Base-by-base conservation (phyloP, 495 filamentous ascomycete species). In the Neurospora sp. region DNA sequence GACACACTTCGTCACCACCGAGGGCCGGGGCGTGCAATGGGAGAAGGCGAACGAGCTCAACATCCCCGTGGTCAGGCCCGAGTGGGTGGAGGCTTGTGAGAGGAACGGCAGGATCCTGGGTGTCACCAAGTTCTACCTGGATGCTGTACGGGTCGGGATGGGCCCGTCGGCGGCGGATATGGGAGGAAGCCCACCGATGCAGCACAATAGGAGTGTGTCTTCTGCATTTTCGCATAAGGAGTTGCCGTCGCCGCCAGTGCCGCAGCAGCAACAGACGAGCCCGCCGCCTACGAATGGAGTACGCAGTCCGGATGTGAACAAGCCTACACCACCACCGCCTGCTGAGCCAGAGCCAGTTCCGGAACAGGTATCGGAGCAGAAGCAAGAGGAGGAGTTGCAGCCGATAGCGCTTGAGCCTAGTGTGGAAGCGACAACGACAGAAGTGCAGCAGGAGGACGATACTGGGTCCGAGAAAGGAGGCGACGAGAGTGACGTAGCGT, bases 1-100 rank as follows among this genome's bases (percentile, higher is more conserved):
- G 4, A 99, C 96, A 18, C 96, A 99, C 82, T 99, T 98, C 80
- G 95, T 99, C 70, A 98, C 95, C 76, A 95, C 93, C n/a, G 96
- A 99, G 79, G 95, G 95, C 3, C 85, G 94, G 20, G 96, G 96
- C 10, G 87, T 91, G 66, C 86, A 89, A 31, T 99, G 96, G 96
- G 96, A 98, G 83, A 94, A 93, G 81, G 96, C 96, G 16, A 90
- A 93, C 46, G 95, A 98, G 84, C 96, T 96, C 90, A 99, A 98
- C 83, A 96, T 99, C 69, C 96, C 96, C 8, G 93, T 98, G 12
- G 96, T 99, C n/a, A 87, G 94, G 74, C 96, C 96, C 23, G 96
- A 98, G 81, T 99, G 96, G 96, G 88, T 99, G 27, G 91, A 95
- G 73, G 94, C 93, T 12, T 99, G 96, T 80, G 96, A 99, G 84